A percentile compares a stretch with the other conserved stretches of the same genome.
Conservation (phyloP, 257 asterid genomes). For the Penstemon barbatus region DNA sequence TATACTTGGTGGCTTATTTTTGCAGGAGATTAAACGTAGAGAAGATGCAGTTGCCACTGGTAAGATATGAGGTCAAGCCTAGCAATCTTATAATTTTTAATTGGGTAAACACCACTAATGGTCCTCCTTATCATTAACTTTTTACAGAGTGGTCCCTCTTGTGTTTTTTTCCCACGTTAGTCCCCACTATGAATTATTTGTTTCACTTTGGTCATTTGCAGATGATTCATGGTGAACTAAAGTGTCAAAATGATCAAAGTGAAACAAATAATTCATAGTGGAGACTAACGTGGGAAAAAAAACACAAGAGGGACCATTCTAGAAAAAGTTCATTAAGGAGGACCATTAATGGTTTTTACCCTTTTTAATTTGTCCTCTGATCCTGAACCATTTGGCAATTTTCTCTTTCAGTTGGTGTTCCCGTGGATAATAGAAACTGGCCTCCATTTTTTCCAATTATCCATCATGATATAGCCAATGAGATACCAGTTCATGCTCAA, state of each 20-base stretch:
- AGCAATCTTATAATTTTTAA: background rate
- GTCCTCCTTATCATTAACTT: too few relatives aligned
- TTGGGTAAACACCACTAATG: too few relatives aligned
- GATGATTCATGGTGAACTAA: too few relatives aligned
- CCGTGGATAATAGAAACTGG: slow-evolving; percentile 56
- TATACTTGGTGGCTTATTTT: background rate
- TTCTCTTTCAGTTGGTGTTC: slow-evolving; percentile 52
- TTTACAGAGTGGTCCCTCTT: background rate
- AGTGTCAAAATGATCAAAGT: too few relatives aligned
- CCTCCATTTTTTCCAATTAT: slow-evolving; percentile 67
- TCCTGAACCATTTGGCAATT: slow-evolving; percentile 1
- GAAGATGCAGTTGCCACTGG: slow-evolving; percentile 68
- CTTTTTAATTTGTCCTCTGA: background rate
- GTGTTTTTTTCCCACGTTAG: too few relatives aligned
- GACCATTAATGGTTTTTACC: too few relatives aligned
- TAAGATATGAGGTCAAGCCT: slow-evolving; percentile 29
- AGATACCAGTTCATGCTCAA: slow-evolving; percentile 66
- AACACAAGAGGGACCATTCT: too few relatives aligned
- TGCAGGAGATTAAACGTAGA: slow-evolving; percentile 64
- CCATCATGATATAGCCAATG: slow-evolving; percentile 68
- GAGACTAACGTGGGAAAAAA: too few relatives aligned
- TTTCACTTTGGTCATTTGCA: too few relatives aligned
- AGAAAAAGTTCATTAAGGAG: too few relatives aligned
- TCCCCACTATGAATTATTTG: too few relatives aligned
- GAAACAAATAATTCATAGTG: too few relatives aligned